Percentiles rank a stretch among this genome's conserved stretches.
These are phyloP conservation scores for Toxoplasma gondii DNA, from an alignment of 169 alveolate species.

Conservation along the genomic window DNA sequence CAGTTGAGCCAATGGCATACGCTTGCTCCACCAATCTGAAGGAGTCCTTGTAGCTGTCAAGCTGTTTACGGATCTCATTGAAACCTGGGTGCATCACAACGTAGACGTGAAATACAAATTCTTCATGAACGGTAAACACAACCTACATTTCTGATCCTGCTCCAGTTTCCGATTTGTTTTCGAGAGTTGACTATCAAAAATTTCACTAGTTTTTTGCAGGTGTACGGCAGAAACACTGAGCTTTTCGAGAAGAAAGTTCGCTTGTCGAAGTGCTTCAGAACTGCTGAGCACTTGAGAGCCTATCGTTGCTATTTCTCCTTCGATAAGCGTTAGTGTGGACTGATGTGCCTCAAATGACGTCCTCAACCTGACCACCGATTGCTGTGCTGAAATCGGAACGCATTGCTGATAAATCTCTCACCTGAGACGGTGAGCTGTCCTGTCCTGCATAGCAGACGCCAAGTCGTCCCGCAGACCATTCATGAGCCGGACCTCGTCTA, in stretches of 20 bases:
- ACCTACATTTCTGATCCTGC: background rate
- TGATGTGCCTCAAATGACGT: conserved; percentile 6
- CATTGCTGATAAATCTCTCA: background rate
- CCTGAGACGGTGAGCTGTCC: background rate
- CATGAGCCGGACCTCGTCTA: conserved; percentile 3
- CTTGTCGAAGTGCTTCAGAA: background rate
- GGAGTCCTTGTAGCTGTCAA: background rate
- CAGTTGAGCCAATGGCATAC: background rate
- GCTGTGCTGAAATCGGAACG: background rate
- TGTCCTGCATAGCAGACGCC: background rate
- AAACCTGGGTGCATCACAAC: background rate
- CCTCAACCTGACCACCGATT: background rate
- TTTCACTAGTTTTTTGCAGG: background rate
- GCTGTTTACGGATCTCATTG: background rate
- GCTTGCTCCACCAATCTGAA: background rate
- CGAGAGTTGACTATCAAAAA: background rate
- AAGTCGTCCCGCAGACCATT: conserved; percentile 17
- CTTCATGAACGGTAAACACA: background rate
- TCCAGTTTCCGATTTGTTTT: background rate
- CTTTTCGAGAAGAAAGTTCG: background rate
- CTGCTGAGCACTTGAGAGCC: background rate
- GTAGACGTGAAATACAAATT: background rate
- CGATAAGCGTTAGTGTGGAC: background rate
- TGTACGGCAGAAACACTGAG: conserved; percentile 9
- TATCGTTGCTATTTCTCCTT: background rate